Evolutionary conservation across 1,284 basidiomycete genomes (phyloP), one percentile per base, ranked within the genome.

Genomic region (Puccinia brachypodii): DNA sequence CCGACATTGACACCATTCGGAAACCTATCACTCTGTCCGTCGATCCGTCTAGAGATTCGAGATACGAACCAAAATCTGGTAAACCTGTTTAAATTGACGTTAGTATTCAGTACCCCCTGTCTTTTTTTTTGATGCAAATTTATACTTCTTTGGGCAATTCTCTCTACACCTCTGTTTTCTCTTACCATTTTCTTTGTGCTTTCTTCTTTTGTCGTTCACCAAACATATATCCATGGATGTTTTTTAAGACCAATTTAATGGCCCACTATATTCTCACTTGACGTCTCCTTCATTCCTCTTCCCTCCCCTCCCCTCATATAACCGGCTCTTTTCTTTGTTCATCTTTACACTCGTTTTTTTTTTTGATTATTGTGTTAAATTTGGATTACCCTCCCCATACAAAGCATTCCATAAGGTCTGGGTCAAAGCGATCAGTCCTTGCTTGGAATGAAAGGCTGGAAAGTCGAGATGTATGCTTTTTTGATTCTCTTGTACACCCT

Each of bases 21-120:
- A 68, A 42, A 44, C 64, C 64, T n/a, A 68, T 68, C 40, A 68
- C 38, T 2, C 36, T 68, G 4, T 68, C 64, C 40, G 64, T 68
- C 16, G 64, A 68, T 36, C 40, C 38, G 0, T 8, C 64, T n/a
- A 3, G 36, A n/a, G 11, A 38, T 22, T 68, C n/a, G 4, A 28
- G 19, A 22, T 44, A 25, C 64, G 13, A 3, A 1, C 38, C 19
- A 68, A 38, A 31, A 11, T 19, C 64, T 25, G 16, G 28, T 44
- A 44, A 68, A 68, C 64, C 14, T 68, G 38, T 44, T 68, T 42
- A 42, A 68, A 68, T 68, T 50, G 16, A 56, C 53, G 53, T 25
- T 56, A 42, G 31, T 40, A 22, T 40, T 68, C n/a, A 60, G 58
- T 68, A 40, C 36, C 40, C 22, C 3, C 19, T 53, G 16, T 22